Evolutionary conservation across 78 protist genomes (phyloP), one percentile per base, ranked within the genome.

Genomic region (Dictyostelium brefeldianum): DNA sequence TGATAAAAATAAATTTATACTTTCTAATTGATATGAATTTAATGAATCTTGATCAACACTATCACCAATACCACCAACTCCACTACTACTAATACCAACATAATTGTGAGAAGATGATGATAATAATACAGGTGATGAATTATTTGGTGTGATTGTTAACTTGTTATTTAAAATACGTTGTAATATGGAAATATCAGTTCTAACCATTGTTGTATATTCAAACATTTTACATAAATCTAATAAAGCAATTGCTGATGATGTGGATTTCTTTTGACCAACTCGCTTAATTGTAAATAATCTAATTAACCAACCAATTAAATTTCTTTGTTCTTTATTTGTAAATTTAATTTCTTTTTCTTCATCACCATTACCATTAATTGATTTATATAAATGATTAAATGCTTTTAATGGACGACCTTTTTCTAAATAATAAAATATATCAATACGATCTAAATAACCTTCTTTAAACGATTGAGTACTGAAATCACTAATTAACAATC

Each of bases 361-460:
- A 25, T 62, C 65, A 43, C 46, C 62, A 10, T 6, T 46, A 14
- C 25, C 47, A 43, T 18, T 27, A 27, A 36, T 25, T n/a, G 81
- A 77, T 41, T 80, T 36, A 22, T 15, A 17, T 12, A 80, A 48
- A 46, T 75, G 17, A 20, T 62, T 27, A 64, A 29, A 77, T 12
- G 93, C 93, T 29, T 48, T 48, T 36, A 87, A 29, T 27, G 93
- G 93, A 20, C 93, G 10, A 18, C 93, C 93, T 20, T 87, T 74
- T 64, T 87, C 93, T 18, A 87, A 59, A 47, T 64, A 87, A 77
- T 87, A 87, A 50, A 87, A 77, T 9, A 87, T 41, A 65, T 87
- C 93, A 25, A 87, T 25, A 12, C 62, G 67, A 36, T 87, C 93
- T 29, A 64, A 54, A 36, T 87, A 87, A 53, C 78, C 93, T 29